Base-by-base conservation (phyloP, 331 rosid species). In the Arachis monticola region DNA sequence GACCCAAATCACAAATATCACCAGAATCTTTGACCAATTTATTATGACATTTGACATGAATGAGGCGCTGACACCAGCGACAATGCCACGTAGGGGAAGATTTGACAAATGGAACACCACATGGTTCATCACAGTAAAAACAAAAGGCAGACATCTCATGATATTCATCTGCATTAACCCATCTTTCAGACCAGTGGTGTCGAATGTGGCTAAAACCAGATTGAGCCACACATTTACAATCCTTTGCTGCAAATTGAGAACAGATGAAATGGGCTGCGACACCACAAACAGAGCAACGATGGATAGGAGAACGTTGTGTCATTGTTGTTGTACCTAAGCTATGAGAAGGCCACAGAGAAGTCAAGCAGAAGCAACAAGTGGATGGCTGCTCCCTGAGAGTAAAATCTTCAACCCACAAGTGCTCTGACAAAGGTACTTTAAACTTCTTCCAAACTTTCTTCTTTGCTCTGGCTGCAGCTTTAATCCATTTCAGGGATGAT, bases 41-140 rank as follows among this genome's bases (percentile, higher is more conserved):
- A 59, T 83, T 67, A 66, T 90, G 92, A 73, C 96, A 90, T 75
- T 85, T 90, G 74, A 90, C 96, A 83, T 90, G 96, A 79, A 90
- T 88, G 65, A 90, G 92, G 69, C 88, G 89, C 75, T 88, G 93
- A 76, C 96, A 90, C 96, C 96, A 90, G 73, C 75, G 84, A 50
- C 96, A 90, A 79, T 90, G 89, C 96, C 96, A 90, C n/a, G 96
- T 84, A 41, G 96, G 96, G 80, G 96, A 90, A 57, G 88, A 80
- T 67, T 88, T 86, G 63, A 90, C 89, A 80, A 90, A 88, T 9
- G 93, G 96, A 77, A 90, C 91, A 62, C 93, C 93, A 69, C 96
- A 90, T 11, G 85, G 89, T 68, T 90, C 93, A 3, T 90, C 96
- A 56, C 96, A 90, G 78, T 81, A 84, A 79, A 83, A 86, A 61